Percentiles rank a stretch among this genome's conserved stretches.
Evolutionary conservation across 257 asterid species (phyloP).

Genomic region (Solanum medicagineum): DNA sequence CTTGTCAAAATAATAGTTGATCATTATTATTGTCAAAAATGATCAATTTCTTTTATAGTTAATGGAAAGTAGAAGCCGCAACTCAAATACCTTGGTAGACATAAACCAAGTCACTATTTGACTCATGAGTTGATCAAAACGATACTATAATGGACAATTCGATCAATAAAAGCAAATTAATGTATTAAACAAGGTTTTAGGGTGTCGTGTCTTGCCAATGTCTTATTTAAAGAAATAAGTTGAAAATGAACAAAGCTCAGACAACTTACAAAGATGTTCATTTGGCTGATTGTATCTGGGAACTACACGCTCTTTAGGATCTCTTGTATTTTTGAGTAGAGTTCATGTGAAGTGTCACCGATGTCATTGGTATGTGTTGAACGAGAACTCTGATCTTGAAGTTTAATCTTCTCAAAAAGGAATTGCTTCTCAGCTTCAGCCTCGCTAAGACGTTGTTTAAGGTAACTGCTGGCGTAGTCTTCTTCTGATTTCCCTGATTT

Average conservation of each 20-base stretch:
- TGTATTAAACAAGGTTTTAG: neutral
- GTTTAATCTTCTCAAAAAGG: conserved; percentile 75
- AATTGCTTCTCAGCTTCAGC: conserved; percentile 95
- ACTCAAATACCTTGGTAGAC: no score
- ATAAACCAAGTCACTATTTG: no score
- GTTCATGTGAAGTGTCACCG: conserved; percentile 33
- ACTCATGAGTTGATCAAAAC: neutral
- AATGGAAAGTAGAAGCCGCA: no score
- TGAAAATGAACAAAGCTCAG: neutral
- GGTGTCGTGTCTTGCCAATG: neutral
- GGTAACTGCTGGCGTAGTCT: conserved; percentile 79
- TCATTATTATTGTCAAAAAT: no score
- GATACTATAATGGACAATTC: neutral
- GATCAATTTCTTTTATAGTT: no score
- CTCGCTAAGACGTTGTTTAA: conserved; percentile 79
- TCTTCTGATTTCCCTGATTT: conserved; percentile 81
- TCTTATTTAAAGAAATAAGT: neutral
- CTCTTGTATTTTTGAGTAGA: conserved; percentile 68
- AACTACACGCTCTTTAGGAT: conserved; percentile 62
- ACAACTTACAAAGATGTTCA: neutral
- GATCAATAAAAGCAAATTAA: neutral
- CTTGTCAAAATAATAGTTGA: no score
- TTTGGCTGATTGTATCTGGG: neutral
- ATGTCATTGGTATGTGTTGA: conserved; percentile 48
- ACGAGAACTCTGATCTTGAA: conserved; percentile 59